These are phyloP conservation scores for Auricularia cornea DNA, from an alignment of 768 basidiomycete species.

Conservation along the genomic window DNA sequence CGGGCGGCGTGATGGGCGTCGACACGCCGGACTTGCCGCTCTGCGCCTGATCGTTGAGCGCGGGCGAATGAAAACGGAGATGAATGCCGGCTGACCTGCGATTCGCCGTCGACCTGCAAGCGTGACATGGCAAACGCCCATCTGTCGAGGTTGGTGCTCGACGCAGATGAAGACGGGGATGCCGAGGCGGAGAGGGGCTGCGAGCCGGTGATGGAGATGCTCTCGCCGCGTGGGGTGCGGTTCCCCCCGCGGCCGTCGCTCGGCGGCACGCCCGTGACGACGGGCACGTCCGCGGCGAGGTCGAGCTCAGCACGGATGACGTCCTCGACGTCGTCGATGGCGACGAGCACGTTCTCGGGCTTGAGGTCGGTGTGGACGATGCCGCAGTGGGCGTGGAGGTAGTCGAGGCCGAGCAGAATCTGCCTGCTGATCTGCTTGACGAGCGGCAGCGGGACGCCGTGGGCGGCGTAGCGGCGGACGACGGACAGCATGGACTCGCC, in stretches of 20 bases:
- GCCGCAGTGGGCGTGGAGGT: slow-evolving; percentile 95
- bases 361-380: slow-evolving; percentile 98
- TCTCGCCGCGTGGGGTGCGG: slow-evolving; percentile 84
- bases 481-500: slow-evolving; percentile 94
- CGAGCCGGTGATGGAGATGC: slow-evolving; percentile 75
- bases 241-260: slow-evolving; percentile 91
- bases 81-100: background rate
- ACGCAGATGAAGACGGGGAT: slow-evolving; percentile 57
- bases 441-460: slow-evolving; percentile 88
- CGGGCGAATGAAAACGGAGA: background rate
- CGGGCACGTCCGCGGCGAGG: slow-evolving; percentile 34
- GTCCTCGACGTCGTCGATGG: slow-evolving; percentile 91
- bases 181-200: slow-evolving; percentile 84
- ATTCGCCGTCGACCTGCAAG: slow-evolving; percentile 49
- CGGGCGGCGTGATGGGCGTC: background rate
- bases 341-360: slow-evolving; percentile 95
- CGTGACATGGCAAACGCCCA: slow-evolving; percentile 84
- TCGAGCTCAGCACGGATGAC: slow-evolving; percentile 83
- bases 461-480: slow-evolving; percentile 97
- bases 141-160: slow-evolving; percentile 56
- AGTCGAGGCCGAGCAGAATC: slow-evolving; percentile 88
- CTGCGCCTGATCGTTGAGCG: background rate
- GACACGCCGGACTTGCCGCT: background rate
- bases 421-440: slow-evolving; percentile 97
- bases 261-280: slow-evolving; percentile 85